Evolutionary conservation across 345 rosid genomes (phyloP).

Genomic region (Melastoma malabathricum): DNA sequence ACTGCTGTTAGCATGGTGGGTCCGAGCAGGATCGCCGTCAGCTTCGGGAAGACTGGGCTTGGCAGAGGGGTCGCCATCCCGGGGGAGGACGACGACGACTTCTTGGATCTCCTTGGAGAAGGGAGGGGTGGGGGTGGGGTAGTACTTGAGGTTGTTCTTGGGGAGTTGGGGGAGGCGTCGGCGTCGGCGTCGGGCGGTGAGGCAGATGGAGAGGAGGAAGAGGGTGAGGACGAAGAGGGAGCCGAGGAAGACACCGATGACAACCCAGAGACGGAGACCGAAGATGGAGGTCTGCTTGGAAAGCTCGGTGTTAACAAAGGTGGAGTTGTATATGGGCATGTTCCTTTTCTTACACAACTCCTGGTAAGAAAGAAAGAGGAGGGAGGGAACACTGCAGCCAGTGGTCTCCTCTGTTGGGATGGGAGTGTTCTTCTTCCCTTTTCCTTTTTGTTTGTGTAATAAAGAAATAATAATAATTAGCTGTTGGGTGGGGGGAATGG

Average conservation of each 20-base stretch:
- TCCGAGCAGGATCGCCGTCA: conserved; percentile 35
- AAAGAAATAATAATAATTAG: too few species aligned
- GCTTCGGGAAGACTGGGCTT: too few species aligned
- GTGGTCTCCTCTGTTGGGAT: too few species aligned
- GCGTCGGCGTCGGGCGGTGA: conserved; percentile 77
- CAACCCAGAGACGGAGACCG: conserved; percentile 83
- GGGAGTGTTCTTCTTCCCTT: too few species aligned
- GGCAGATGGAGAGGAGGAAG: conserved; percentile 76
- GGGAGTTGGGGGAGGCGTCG: conserved; percentile 31
- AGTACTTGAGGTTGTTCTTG: not conserved
- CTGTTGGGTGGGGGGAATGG: too few species aligned
- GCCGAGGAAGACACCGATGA: conserved; percentile 75
- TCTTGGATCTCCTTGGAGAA: conserved; percentile 80
- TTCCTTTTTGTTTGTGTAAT: too few species aligned
- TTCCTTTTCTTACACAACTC: not conserved
- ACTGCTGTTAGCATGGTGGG: conserved; percentile 66
- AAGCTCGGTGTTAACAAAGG: conserved; percentile 53
- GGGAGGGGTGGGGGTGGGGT: conserved; percentile 36
- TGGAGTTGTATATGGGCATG: conserved; percentile 57
- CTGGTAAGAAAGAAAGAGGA: not conserved
- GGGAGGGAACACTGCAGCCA: too few species aligned
- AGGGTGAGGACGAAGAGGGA: conserved; percentile 71
- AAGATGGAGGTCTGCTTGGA: conserved; percentile 84
- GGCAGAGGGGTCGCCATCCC: not conserved
- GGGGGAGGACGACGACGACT: conserved; percentile 33